These are phyloP conservation scores for Aquilaria yunnanensis DNA, from an alignment of 345 rosid genomes.

Conservation along the genomic window DNA sequence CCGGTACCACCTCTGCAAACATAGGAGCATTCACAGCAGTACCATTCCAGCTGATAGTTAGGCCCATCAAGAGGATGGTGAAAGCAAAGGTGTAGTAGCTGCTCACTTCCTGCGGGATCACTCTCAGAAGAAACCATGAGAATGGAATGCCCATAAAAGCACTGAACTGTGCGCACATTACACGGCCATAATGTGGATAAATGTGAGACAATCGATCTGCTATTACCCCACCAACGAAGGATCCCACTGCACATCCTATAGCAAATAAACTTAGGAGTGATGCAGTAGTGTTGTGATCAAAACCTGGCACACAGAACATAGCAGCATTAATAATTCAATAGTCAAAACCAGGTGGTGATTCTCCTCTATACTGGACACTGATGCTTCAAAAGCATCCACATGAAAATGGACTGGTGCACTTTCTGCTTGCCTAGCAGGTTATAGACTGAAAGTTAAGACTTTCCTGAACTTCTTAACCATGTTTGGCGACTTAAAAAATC, in stretches of 20 bases:
- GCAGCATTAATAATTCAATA: too few relatives aligned
- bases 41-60: conserved; percentile 84
- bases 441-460: too few relatives aligned
- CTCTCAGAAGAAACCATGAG: conserved; percentile 65
- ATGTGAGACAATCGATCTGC: conserved; percentile 58
- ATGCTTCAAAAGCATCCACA: too few relatives aligned
- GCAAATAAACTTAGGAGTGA: conserved; percentile 77
- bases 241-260: conserved; percentile 70
- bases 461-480: too few relatives aligned
- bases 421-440: too few relatives aligned
- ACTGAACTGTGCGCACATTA: conserved; percentile 95
- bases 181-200: conserved; percentile 73
- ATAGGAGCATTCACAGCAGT: conserved; percentile 90
- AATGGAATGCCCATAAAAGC: conserved; percentile 96
- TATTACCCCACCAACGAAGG: conserved; percentile 62
- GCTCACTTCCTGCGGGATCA: conserved; percentile 59
- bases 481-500: too few relatives aligned
- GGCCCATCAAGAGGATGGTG: conserved; percentile 78
- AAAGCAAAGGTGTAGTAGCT: conserved; percentile 56
- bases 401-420: too few relatives aligned
- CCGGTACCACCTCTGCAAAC: conserved; percentile 91
- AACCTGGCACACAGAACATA: conserved; percentile 35
- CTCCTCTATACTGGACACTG: too few relatives aligned
- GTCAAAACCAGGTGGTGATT: too few relatives aligned
- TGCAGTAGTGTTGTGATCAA: conserved; percentile 71